Evolutionary conservation across 176 grass and related monocot species (phyloP).

Genomic region (Oryza brachyantha): DNA sequence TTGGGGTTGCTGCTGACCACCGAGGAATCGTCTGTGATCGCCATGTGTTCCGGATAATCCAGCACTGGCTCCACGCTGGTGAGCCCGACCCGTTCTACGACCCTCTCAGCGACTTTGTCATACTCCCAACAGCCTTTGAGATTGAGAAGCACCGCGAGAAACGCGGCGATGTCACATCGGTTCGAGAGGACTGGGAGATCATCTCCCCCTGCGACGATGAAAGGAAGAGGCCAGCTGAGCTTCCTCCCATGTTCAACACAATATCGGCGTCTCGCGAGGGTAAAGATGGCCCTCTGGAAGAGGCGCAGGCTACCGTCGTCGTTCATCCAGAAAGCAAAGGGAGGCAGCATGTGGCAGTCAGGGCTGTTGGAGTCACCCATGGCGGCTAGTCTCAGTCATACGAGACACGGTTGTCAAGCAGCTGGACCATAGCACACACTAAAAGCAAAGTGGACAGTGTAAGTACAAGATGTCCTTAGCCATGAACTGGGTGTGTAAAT

Average conservation of each 20-base stretch:
- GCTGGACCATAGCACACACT: not conserved
- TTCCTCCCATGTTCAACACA: slow-evolving; percentile 52
- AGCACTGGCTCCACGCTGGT: slow-evolving; percentile 72
- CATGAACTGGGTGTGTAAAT: slow-evolving; percentile 16
- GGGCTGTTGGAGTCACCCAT: slow-evolving; percentile 55
- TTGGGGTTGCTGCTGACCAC: slow-evolving; percentile 82
- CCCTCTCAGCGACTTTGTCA: slow-evolving; percentile 74
- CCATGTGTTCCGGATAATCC: slow-evolving; percentile 69
- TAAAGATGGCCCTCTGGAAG: slow-evolving; percentile 31
- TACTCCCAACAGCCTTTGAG: slow-evolving; percentile 73
- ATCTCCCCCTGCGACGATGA: slow-evolving; percentile 33
- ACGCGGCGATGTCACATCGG: slow-evolving; percentile 33
- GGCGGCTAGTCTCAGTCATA: not conserved
- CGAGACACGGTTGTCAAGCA: not conserved
- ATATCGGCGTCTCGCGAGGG: slow-evolving; percentile 40
- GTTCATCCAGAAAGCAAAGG: slow-evolving; percentile 49
- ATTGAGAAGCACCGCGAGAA: slow-evolving; percentile 43
- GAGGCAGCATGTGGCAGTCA: slow-evolving; percentile 57
- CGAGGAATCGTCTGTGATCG: slow-evolving; percentile 65
- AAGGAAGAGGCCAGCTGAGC: slow-evolving; percentile 29
- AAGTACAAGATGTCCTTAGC: slow-evolving; percentile 8
- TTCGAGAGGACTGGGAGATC: slow-evolving; percentile 85
- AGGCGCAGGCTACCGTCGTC: slow-evolving; percentile 45
- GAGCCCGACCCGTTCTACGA: slow-evolving; percentile 84
- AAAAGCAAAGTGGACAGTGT: slow-evolving; percentile 1